Evolutionary conservation across 495 filamentous ascomycete genomes (phyloP).

Genomic region (Penicillium parvum): DNA sequence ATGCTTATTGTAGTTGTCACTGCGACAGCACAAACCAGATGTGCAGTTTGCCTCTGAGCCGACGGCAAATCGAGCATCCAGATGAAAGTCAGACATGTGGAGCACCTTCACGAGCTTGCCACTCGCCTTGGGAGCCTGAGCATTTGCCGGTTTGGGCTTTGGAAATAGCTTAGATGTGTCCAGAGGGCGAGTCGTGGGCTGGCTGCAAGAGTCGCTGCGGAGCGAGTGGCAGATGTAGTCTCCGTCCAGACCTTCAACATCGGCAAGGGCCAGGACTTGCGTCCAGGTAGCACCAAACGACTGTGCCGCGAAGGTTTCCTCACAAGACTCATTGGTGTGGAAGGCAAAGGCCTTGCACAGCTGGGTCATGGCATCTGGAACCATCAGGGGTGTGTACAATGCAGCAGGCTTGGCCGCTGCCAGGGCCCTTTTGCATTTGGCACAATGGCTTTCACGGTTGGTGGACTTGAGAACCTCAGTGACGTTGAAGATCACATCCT

Average conservation of each 20-base stretch:
- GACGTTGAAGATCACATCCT: conserved; percentile 38
- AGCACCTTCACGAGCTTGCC: conserved; percentile 55
- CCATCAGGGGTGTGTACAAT: conserved; percentile 39
- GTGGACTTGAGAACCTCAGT: conserved; percentile 39
- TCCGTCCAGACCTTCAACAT: conserved; percentile 53
- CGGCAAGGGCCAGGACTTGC: conserved; percentile 51
- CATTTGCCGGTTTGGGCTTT: conserved; percentile 50
- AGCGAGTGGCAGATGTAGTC: conserved; percentile 54
- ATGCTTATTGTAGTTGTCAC: conserved; percentile 35
- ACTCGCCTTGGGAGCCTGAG: conserved; percentile 37
- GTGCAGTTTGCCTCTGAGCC: conserved; percentile 55
- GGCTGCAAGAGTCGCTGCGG: conserved; percentile 42
- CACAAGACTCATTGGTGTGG: conserved; percentile 40
- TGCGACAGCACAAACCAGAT: conserved; percentile 49
- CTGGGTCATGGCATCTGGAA: conserved; percentile 47
- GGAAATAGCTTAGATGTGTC: conserved; percentile 46
- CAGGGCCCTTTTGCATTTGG: conserved; percentile 50
- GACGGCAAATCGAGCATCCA: conserved; percentile 54
- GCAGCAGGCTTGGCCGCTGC: conserved; percentile 48
- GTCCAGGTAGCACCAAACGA: conserved; percentile 54
- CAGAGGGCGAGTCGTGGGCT: conserved; percentile 40
- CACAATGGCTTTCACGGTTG: conserved; percentile 39
- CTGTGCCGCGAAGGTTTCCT: conserved; percentile 38
- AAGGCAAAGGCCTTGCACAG: conserved; percentile 47
- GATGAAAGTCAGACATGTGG: conserved; percentile 57